A percentile compares a stretch with the other conserved stretches of the same genome.
These are phyloP conservation scores for Trichosporon sp. DNA, from an alignment of 1,284 basidiomycete species.

Conservation along the genomic window DNA sequence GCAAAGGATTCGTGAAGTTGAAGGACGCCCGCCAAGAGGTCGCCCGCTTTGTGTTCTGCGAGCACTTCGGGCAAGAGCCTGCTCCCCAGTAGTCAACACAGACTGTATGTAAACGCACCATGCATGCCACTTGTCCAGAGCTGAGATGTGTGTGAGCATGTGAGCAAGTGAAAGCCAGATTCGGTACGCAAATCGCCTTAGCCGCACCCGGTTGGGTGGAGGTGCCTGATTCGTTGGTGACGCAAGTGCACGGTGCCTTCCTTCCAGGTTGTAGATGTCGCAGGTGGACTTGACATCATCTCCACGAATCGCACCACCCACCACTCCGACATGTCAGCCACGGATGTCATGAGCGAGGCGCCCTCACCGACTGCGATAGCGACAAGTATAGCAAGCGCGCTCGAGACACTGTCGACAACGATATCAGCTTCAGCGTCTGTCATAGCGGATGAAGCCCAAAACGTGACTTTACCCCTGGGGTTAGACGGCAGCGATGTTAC, in stretches of 20 bases:
- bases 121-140: background rate
- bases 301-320: background rate
- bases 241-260: background rate
- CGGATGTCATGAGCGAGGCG: background rate
- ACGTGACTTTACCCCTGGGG: conserved; percentile 5
- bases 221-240: background rate
- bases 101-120: background rate
- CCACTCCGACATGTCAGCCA: background rate
- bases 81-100: background rate
- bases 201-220: background rate
- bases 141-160: no score
- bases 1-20: conserved; percentile 5
- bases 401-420: conserved; percentile 14
- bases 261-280: background rate
- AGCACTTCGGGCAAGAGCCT: conserved; percentile 22
- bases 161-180: background rate
- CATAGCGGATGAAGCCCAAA: background rate
- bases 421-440: background rate
- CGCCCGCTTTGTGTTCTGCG: conserved; percentile 18
- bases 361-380: background rate
- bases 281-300: background rate
- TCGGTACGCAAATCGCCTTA: background rate
- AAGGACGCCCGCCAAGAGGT: conserved; percentile 19
- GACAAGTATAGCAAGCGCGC: conserved; percentile 8
- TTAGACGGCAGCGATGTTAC: conserved; percentile 10